Evolutionary conservation across 768 basidiomycete genomes (phyloP).

Genomic region (Sarcodon aspratus): DNA sequence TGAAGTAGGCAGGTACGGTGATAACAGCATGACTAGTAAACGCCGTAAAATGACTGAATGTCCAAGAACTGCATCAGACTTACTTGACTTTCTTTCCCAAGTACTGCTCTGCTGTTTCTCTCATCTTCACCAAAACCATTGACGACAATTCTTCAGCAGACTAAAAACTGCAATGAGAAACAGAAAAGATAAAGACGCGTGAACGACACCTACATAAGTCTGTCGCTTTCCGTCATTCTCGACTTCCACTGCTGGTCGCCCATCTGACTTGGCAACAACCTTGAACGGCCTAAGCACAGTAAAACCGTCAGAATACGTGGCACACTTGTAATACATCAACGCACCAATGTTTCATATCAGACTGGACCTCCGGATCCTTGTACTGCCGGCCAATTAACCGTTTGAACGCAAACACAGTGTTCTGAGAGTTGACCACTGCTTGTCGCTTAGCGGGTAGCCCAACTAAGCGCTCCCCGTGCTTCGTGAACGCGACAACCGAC

Average conservation of each 20-base stretch:
- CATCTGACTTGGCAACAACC: slow-evolving; percentile 60
- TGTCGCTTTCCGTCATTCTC: slow-evolving; percentile 81
- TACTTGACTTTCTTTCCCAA: slow-evolving; percentile 91
- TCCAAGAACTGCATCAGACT: slow-evolving; percentile 24
- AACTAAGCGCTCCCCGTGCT: slow-evolving; percentile 95
- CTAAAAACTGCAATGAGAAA: slow-evolving; percentile 24
- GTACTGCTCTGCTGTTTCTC: slow-evolving; percentile 89
- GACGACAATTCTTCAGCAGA: slow-evolving; percentile 80
- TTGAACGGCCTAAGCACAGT: slow-evolving; percentile 69
- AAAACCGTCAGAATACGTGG: neutral
- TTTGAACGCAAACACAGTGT: slow-evolving; percentile 93
- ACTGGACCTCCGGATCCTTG: slow-evolving; percentile 86
- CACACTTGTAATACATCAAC: neutral
- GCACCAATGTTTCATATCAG: slow-evolving; percentile 79
- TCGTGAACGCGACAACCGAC: slow-evolving; percentile 97
- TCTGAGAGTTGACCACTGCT: slow-evolving; percentile 88
- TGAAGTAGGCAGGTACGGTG: slow-evolving; percentile 98
- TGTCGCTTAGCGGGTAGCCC: slow-evolving; percentile 97
- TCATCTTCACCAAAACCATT: slow-evolving; percentile 88
- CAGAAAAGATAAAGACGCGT: neutral
- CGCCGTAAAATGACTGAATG: slow-evolving; percentile 1
- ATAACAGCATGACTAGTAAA: slow-evolving; percentile 67
- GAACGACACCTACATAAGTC: slow-evolving; percentile 44
- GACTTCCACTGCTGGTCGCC: slow-evolving; percentile 73
- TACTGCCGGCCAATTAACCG: slow-evolving; percentile 91